Evolutionary conservation across 257 asterid species (phyloP), one percentile per base, ranked within the genome.

Genomic region (Datura wrightii): DNA sequence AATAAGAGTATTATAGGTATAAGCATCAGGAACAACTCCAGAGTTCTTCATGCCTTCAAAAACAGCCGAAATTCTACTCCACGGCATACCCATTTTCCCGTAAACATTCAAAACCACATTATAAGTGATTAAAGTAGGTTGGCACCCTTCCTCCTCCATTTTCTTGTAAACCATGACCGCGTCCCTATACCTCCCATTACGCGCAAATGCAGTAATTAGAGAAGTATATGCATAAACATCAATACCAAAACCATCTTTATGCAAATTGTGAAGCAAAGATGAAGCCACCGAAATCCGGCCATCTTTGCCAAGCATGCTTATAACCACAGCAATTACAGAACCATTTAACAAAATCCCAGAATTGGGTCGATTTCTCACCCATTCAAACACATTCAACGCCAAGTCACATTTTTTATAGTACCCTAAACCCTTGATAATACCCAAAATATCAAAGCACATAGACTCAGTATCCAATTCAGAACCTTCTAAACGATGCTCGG

Each of bases 41-140:
- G 93, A 89, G 79, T 66, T 85, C 92, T 92, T 96, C 97, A 96
- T 94, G 52, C 91, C 89, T 19, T 94, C 92, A 44, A 93, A 93
- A 72, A 93, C 86, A 3, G 67, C 80, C 86, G 91, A 70, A 39
- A 96, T 90, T 79, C 90, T 89, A 87, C 88, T 90, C 99, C 99
- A 96, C 56, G 98, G 98, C 98, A 94, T 94, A 36, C 98, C 97
- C 97, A 96, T 96, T 89, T 96, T 96, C 63, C 99, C 98, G 82
- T 91, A 93, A 50, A 93, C 98, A 85, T 93, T 94, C 92, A 96
- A 76, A 55, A 96, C 89, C 82, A 94, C 98, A 87, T 96, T 96
- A 87, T 93, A 96, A 46, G 99, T 94, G 58, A 96, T 91, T 88
- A 96, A 89, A 84, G 94, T 93, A 74, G 99, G 98, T 37, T 41